Conservation (phyloP, 805 yeast genomes). For the Zygotorulaspora danielsina region DNA sequence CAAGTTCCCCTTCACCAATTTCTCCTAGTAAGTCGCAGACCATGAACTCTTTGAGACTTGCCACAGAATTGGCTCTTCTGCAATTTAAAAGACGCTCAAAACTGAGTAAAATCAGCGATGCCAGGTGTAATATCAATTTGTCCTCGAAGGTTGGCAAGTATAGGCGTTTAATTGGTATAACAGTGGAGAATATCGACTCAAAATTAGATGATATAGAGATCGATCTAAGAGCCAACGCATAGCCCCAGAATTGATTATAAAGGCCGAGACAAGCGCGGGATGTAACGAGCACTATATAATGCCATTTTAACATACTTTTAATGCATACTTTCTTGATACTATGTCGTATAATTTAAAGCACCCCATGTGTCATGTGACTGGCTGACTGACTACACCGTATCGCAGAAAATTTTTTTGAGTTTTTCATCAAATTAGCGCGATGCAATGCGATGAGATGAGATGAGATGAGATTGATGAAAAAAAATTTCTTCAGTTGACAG, state of each 20-base stretch:
- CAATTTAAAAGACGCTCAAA: conserved; percentile 47
- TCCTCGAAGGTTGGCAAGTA: conserved; percentile 69
- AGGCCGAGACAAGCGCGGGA: no score
- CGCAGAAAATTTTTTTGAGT: conserved; percentile 5
- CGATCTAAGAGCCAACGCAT: conserved; percentile 31
- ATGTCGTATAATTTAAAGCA: no score
- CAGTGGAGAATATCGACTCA: conserved; percentile 74
- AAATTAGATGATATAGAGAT: conserved; percentile 73
- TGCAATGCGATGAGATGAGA: conserved; percentile 25
- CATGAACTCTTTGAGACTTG: conserved; percentile 26
- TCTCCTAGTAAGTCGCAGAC: conserved; percentile 10
- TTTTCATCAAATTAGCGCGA: conserved; percentile 5
- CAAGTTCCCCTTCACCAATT: conserved; percentile 12
- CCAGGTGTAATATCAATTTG: conserved; percentile 41
- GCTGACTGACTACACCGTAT: no score
- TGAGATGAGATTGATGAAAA: conserved; percentile 28
- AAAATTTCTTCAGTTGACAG: conserved; percentile 5
- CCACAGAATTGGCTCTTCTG: conserved; percentile 45
- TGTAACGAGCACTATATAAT: no score
- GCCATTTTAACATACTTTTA: no score
- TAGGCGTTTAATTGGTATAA: conserved; percentile 72
- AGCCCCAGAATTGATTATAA: no score
- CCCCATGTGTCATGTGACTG: conserved; percentile 1
- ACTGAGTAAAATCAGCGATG: conserved; percentile 50
- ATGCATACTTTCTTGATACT: no score